phyloP scores from a whole-genome alignment of 257 asterid species.

The Rhazya stricta region DNA sequence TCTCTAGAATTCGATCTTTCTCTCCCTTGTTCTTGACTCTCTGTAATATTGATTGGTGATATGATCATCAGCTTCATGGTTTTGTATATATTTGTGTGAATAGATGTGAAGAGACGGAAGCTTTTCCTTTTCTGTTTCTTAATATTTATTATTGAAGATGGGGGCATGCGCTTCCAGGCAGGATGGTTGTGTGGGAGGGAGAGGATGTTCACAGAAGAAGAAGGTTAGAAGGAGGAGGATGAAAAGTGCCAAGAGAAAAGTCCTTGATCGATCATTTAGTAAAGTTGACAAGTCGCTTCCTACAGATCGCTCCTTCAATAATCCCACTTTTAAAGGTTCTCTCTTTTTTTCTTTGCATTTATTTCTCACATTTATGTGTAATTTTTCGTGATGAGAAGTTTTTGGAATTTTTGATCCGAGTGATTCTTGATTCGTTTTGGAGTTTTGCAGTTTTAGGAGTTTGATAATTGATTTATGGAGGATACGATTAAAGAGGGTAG shows the following conservation, averaged over 20 bases:
- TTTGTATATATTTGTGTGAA: not conserved
- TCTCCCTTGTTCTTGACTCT: conserved; percentile 19
- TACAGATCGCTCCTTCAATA: conserved; percentile 52
- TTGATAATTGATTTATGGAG: conserved; percentile 2
- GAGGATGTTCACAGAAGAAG: conserved; percentile 38
- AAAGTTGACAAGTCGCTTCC: conserved; percentile 56
- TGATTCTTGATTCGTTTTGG: conserved; percentile 1
- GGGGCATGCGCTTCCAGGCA: conserved; percentile 86
- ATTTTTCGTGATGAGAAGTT: not conserved
- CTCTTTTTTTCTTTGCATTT: conserved; percentile 6
- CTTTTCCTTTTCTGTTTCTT: not conserved
- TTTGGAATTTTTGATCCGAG: conserved; percentile 12
- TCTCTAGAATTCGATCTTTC: conserved; percentile 17
- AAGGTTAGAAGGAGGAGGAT: conserved; percentile 44
- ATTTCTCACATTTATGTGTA: not conserved
- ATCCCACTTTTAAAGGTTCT: conserved; percentile 52
- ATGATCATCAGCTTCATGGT: conserved; percentile 11
- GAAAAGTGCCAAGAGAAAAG: conserved; percentile 36
- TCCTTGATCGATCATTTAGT: conserved; percentile 52
- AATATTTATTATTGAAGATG: conserved; percentile 33
- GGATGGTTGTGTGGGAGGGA: conserved; percentile 52
- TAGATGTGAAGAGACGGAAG: not conserved
- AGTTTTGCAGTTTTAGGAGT: conserved; percentile 4
- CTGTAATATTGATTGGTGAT: not conserved
- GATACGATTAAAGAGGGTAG: not conserved